Conservation (phyloP, 2,329 filamentous ascomycete genomes). For the Fusarium tjaetaba region DNA sequence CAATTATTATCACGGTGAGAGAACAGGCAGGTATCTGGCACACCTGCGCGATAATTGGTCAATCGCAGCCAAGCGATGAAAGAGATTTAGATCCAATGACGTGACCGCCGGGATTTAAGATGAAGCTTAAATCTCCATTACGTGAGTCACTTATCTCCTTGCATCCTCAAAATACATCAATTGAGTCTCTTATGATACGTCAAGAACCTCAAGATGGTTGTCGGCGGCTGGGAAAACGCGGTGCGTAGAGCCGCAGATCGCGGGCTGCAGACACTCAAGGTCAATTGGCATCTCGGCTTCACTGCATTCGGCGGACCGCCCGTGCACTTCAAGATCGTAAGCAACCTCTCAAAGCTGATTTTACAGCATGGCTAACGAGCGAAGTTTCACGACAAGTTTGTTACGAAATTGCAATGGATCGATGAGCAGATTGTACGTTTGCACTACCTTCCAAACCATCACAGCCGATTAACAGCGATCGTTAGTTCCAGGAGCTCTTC, state of each 20-base stretch:
- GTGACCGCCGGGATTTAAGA: background rate
- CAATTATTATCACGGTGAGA: background rate
- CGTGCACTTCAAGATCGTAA: slow-evolving; percentile 28
- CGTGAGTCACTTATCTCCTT: background rate
- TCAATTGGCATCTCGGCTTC: slow-evolving; percentile 30
- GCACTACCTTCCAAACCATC: rapidly evolving
- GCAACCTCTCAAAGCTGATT: too few relatives aligned
- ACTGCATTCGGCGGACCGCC: slow-evolving; percentile 24
- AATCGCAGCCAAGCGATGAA: background rate
- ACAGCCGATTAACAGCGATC: background rate
- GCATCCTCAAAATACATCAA: rapidly evolving
- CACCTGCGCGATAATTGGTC: background rate
- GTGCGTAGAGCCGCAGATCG: background rate
- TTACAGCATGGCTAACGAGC: background rate
- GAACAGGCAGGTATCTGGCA: background rate
- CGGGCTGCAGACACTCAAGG: slow-evolving; percentile 4
- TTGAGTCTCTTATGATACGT: rapidly evolving
- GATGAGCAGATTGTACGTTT: slow-evolving; percentile 70
- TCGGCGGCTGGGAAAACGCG: background rate
- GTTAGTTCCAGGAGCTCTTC: slow-evolving; percentile 77
- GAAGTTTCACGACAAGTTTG: slow-evolving; percentile 58
- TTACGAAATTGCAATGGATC: slow-evolving; percentile 69
- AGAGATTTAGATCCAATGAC: slow-evolving; percentile 5
- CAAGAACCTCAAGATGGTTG: background rate
- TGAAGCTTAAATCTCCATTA: background rate